Evolutionary conservation across 257 asterid species (phyloP), one percentile per base, ranked within the genome.

Genomic region (Lycium barbarum): DNA sequence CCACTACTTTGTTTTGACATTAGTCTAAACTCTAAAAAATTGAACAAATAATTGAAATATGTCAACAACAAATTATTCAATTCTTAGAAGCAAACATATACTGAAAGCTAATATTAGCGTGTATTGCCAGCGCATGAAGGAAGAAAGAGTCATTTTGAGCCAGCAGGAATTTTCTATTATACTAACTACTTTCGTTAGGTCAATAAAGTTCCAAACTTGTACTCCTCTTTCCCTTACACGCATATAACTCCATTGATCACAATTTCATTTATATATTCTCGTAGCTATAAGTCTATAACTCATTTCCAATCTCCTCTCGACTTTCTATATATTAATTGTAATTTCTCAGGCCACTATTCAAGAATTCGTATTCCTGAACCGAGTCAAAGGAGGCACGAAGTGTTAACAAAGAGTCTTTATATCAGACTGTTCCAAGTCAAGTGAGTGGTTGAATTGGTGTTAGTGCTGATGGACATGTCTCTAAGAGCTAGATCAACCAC

Each of bases 61-160:
- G 65, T 53, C 15, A 53, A 26, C 26, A 22, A 13, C 14, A 47
- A 54, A 51, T 5, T 9, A 66, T 33, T 12, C 65, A 49, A 53
- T 78, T 53, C 82, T 35, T 78, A 53, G 82, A 76, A 76, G 82
- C 82, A 76, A 51, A 53, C 47, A 49, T 20, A 51, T 15, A 78
- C 26, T 78, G 82, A 78, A 78, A 78, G 65, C 9, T 14, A 51
- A 26, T 26, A 53, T 26, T 51, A 51, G 51, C 63, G 47, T 76
- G 82, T 76, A 51, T 78, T 78, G 82, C 82, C 82, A 53, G 82
- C 65, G 0, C 49, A 78, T 1, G 14, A 78, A 26, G 65, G 26
- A 51, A 76, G 9, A 26, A 3, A 22, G 10, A 49, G 82, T 76
- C 47, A 76, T 76, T 76, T 51, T 7, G 13, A 9, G 7, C 22